phyloP scores from a whole-genome alignment of 2,329 filamentous ascomycete species.

The Microcyclospora tardicrescens region DNA sequence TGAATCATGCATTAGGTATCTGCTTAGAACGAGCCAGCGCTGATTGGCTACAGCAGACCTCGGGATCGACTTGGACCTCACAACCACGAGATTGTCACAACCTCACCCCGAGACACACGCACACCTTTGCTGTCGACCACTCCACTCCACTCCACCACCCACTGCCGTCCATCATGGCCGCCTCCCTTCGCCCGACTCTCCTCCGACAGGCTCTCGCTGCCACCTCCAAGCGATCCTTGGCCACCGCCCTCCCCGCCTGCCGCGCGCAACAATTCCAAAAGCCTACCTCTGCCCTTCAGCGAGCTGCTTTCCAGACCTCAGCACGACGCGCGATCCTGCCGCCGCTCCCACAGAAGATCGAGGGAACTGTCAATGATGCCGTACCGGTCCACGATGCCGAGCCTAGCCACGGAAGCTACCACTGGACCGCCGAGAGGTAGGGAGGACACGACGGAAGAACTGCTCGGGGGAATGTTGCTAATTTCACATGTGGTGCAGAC shows the following conservation, averaged over 20 bases:
- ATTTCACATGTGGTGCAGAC: constrained; percentile 31
- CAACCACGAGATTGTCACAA: no score
- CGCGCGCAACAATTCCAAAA: constrained; percentile 19
- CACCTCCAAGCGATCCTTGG: constrained; percentile 27
- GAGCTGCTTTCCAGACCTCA: constrained; percentile 79
- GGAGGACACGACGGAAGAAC: neutral
- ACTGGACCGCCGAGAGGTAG: constrained; percentile 88
- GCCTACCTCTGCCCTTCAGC: constrained; percentile 29
- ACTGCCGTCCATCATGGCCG: constrained; percentile 34
- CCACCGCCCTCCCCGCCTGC: constrained; percentile 23
- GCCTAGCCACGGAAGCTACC: constrained; percentile 83
- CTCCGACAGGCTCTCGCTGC: constrained; percentile 34
- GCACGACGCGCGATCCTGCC: constrained; percentile 64
- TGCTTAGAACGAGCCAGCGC: no score
- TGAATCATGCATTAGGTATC: no score
- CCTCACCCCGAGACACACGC: no score
- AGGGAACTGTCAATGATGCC: constrained; percentile 66
- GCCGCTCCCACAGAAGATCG: constrained; percentile 51
- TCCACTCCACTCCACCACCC: neutral
- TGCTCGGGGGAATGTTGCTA: neutral
- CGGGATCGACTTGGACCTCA: no score
- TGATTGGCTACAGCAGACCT: no score
- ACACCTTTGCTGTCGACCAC: no score
- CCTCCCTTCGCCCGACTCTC: constrained; percentile 38
- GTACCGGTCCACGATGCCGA: constrained; percentile 57